Conservation (phyloP, 2,329 filamentous ascomycete genomes). For the Calonectria pteridis region DNA sequence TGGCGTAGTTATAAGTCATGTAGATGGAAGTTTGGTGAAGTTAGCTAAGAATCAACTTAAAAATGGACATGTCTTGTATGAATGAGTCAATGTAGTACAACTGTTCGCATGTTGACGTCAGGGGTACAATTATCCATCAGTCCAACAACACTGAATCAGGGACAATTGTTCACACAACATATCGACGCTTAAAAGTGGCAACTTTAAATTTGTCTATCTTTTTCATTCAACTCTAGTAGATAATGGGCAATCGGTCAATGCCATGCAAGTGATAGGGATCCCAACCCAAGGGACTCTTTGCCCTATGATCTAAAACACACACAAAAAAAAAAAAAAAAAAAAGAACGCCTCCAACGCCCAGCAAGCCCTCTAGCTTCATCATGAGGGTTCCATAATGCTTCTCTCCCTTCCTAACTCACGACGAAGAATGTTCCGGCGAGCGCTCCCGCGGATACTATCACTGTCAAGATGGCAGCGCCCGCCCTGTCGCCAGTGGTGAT, state of each 20-base stretch:
- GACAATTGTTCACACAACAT: not conserved
- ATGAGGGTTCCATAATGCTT: not conserved
- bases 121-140: no score
- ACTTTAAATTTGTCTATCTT: not conserved
- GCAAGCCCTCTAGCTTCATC: not conserved
- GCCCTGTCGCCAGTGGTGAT: conserved; percentile 66
- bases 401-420: not conserved
- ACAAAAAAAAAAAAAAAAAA: no score
- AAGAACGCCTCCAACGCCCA: conserved; percentile 7
- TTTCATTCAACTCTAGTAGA: conserved; percentile 12
- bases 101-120: not conserved
- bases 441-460: conserved; percentile 61
- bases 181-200: not conserved
- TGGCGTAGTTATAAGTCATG: not conserved
- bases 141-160: no score
- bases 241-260: not conserved
- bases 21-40: not conserved
- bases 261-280: not conserved
- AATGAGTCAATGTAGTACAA: not conserved
- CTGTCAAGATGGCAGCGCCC: conserved; percentile 68
- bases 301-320: not conserved
- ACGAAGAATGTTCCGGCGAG: conserved; percentile 65
- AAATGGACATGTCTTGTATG: not conserved
- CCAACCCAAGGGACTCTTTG: not conserved
- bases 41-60: not conserved